Evolutionary conservation across 768 basidiomycete species (phyloP), one percentile per base, ranked within the genome.

Genomic region (Punctularia strigosozonata): DNA sequence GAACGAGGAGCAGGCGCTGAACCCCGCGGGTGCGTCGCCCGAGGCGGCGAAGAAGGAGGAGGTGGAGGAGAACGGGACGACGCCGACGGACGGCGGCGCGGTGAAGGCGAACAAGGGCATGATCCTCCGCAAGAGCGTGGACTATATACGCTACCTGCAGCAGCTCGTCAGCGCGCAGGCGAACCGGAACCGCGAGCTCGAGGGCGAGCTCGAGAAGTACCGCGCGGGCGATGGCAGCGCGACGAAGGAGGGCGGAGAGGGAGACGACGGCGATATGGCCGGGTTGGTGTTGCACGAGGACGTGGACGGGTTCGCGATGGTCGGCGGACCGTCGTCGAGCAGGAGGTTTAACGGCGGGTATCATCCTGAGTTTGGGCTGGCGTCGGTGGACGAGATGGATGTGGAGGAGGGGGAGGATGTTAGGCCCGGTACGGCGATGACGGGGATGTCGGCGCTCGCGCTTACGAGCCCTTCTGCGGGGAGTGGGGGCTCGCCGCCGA

Each of bases 41-140:
- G 46, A 32, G 51, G 54, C 17, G 50, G 46, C 28, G 14, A 60
- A 55, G 45, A 54, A 58, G 32, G 46, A 41, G n/a, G 42, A 44
- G 38, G 46, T 28, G 38, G 48, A 44, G 48, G 50, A 40, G 38
- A 31, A 20, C 42, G 43, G 21, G 38, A 49, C 34, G 20, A 42
- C 50, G 0, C 47, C 43, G 15, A 21, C 41, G 13, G 40, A 36
- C 37, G 41, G 43, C 23, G 19, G 21, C 28, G 7, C 21, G 18
- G 80, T 86, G 38, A 92, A 92, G 54, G 89, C 89, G 20, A 92
- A 94, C 62, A 94, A 94, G 67, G 89, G 90, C 24, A 86, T 92
- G 78, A 90, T 94, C 31, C 59, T 94, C 32, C 58, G 85, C 48
- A 94, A 69, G 63, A 68, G 67, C 31, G 67, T 69, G 39, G 68